Evolutionary conservation across 371 early-diverging fungal genomes (phyloP).

Genomic region (Mycotypha africana): DNA sequence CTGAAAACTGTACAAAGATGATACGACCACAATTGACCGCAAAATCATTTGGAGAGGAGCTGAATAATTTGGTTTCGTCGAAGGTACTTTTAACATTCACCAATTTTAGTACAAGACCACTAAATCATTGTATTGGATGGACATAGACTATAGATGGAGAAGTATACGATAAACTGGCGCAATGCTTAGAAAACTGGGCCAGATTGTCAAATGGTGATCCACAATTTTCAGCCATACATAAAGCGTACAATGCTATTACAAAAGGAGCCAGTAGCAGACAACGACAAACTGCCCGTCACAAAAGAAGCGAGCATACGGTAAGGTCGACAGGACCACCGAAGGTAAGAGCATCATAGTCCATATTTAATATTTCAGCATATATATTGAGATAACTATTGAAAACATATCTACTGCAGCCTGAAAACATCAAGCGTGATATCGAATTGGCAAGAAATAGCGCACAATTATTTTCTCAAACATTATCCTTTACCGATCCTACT

Average conservation of each 20-base stretch:
- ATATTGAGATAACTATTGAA: too few species aligned
- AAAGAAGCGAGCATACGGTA: too few species aligned
- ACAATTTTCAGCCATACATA: constrained; percentile 22
- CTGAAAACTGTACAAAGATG: constrained; percentile 35
- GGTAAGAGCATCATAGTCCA: background rate
- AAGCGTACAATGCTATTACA: constrained; percentile 26
- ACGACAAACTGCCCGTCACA: background rate
- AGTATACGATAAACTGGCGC: constrained; percentile 32
- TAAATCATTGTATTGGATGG: background rate
- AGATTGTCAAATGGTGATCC: constrained; percentile 24
- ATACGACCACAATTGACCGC: constrained; percentile 29
- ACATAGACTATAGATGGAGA: constrained; percentile 23
- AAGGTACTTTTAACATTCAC: too few species aligned
- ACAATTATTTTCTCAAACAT: constrained; percentile 38
- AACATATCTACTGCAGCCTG: too few species aligned
- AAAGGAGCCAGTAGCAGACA: constrained; percentile 14
- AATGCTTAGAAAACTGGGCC: constrained; percentile 35
- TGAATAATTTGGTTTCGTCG: constrained; percentile 22
- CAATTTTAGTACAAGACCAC: too few species aligned
- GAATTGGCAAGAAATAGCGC: constrained; percentile 44
- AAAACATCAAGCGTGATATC: constrained; percentile 18
- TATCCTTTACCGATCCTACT: constrained; percentile 49
- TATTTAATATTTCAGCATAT: too few species aligned
- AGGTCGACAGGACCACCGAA: constrained; percentile 12
- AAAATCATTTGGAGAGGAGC: constrained; percentile 39